Evolutionary conservation across 2,329 filamentous ascomycete genomes (phyloP), one percentile per base, ranked within the genome.

Genomic region (Verticillium nonalfalfae): DNA sequence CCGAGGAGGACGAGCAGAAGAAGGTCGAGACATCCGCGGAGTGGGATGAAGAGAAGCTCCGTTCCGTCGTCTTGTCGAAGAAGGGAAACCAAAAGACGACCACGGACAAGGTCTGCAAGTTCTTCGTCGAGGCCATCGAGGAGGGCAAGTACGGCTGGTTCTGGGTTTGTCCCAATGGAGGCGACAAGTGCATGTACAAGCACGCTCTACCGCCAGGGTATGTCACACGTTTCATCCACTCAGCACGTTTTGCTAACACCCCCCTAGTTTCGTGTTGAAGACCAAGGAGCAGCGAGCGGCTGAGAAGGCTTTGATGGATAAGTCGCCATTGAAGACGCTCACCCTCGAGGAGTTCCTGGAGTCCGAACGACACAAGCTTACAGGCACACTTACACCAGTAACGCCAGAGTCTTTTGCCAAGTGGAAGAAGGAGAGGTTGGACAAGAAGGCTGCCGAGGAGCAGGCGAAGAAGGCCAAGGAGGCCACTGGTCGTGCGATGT

Each of bases 141-240:
- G 95, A 99, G 73, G 91, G 93, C 70, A 99, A 98, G 78, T 99
- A 99, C 71, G 95, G 95, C 65, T 99, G 95, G 95, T 98, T 99
- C 79, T 99, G 95, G 95, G 83, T 87, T 63, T 99, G 95, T 84
- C 95, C 95, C 56, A 98, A 98, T 72, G 93, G 93, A 66, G 94
- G 91, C 66, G 90, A 99, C 73, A 91, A 97, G 77, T 99, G 95
- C 90, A 98, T 95, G 89, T 99, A 99, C 75, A 93, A 90, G 78
- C 95, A 99, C 76, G 93, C 90, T 71, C 83, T 99, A 70, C 95
- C 96, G 69, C 90, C 93, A 71, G 95, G 95, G 91, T 96, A 86
- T 72, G 90, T 85, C 60, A 6, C 59, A 63, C 21, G 10, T 35
- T 14, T 13, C 7, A 31, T 35, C 35, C 14, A 15, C 36, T n/a